Evolutionary conservation across 495 filamentous ascomycete species (phyloP), one percentile per base, ranked within the genome.

Genomic region (Annulohypoxylon bovei): DNA sequence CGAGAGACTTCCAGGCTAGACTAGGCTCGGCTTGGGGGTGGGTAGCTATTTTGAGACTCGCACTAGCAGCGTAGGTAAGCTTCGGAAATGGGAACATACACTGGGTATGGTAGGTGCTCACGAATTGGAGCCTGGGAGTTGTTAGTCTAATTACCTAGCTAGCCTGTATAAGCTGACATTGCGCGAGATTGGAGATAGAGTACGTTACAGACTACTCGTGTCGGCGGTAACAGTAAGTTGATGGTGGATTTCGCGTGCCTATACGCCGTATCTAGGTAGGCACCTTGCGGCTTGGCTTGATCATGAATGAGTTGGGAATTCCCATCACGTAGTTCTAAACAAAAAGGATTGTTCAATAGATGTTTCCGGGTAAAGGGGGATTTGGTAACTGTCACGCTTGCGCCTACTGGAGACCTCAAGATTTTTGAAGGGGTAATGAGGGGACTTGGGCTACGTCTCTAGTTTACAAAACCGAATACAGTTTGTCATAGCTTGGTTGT

Each of bases 1-100:
- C 53, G 35, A 16, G n/a, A 28, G 20, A 30, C 35, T 20, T 22
- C 16, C 1, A 4, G 18, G 12, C 27, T n/a, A 9, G 42, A n/a
- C 14, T 28, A 40, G 33, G 35, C 39, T 37, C 25, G 25, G 25
- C 12, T 25, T 32, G 44, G 47, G 59, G 59, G 65, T 46, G 55
- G 46, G 64, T 67, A 44, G 64, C 64, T 67, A 60, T 61, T 61
- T 61, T 35, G 47, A 61, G 44, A 61, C 18, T 39, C 16, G 22
- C 65, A 35, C 65, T 65, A 59, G 57, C 42, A 50, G n/a, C n/a
- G n/a, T n/a, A n/a, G n/a, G n/a, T 58, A 49, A 55, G 63, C 44
- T 54, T 65, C 62, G 28, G 46, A 22, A 25, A 37, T 39, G n/a
- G 52, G 23, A 50, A n/a, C 22, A 3, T n/a, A 28, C 23, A n/a